phyloP scores from a whole-genome alignment of 2,329 filamentous ascomycete species.

The Aureobasidium sp. region DNA sequence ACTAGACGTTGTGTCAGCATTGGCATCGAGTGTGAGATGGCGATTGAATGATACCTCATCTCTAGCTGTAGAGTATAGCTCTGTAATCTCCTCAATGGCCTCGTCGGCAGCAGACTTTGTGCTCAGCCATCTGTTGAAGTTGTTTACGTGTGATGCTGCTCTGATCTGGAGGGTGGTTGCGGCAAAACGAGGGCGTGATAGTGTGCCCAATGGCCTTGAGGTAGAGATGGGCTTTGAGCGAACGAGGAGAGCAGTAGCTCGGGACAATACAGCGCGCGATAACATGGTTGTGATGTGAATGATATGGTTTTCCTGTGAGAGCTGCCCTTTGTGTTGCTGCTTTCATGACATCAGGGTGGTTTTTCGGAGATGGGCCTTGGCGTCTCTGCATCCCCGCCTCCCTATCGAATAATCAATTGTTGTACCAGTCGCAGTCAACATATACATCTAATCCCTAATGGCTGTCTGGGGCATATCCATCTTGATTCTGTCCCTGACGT shows the following conservation, averaged over 20 bases:
- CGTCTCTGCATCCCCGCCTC: not conserved
- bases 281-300: constrained; percentile 5
- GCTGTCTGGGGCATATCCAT: constrained; percentile 45
- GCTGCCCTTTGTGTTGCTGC: not conserved
- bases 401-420: not conserved
- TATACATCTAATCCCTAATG: constrained; percentile 33
- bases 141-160: constrained; percentile 30
- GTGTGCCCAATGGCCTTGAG: constrained; percentile 21
- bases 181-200: constrained; percentile 21
- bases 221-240: constrained; percentile 24
- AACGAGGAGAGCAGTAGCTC: constrained; percentile 25
- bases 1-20: constrained; percentile 29
- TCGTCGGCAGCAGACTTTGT: constrained; percentile 38
- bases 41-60: constrained; percentile 31
- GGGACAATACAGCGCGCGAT: constrained; percentile 22
- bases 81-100: constrained; percentile 46
- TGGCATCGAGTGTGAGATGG: not conserved
- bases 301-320: not conserved
- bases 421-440: not conserved
- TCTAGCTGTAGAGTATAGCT: constrained; percentile 43
- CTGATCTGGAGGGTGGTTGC: constrained; percentile 19
- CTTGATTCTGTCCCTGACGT: constrained; percentile 43
- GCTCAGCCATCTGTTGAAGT: constrained; percentile 30
- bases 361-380: constrained; percentile 11
- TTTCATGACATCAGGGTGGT: constrained; percentile 19